Evolutionary conservation across 2,329 filamentous ascomycete species (phyloP).

Genomic region (Aspergillus sp.): DNA sequence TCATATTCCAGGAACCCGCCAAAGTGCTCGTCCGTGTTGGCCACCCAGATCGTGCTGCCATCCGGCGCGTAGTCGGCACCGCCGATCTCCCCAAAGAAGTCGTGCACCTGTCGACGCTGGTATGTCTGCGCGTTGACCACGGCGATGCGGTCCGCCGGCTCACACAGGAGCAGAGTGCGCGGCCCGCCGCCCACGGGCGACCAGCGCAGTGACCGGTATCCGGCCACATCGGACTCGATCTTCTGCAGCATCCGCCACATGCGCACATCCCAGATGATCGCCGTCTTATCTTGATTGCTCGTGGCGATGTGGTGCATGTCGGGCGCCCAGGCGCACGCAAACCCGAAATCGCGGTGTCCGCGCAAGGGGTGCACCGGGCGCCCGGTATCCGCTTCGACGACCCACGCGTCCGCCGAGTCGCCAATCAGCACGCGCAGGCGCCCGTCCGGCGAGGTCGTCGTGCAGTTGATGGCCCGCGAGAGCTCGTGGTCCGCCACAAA

Average conservation of each 20-base stretch:
- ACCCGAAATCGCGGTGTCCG: conserved; percentile 48
- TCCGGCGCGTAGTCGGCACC: conserved; percentile 47
- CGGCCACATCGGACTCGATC: conserved; percentile 47
- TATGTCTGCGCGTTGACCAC: conserved; percentile 49
- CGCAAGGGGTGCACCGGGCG: conserved; percentile 39
- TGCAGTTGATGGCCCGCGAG: conserved; percentile 47
- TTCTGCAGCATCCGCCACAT: conserved; percentile 43
- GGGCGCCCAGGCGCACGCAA: conserved; percentile 50
- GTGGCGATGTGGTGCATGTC: conserved; percentile 51
- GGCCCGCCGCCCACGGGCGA: conserved; percentile 48
- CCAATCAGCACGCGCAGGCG: conserved; percentile 49
- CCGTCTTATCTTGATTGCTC: conserved; percentile 49
- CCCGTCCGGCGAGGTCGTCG: conserved; percentile 46
- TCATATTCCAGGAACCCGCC: conserved; percentile 50
- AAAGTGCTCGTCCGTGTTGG: conserved; percentile 46
- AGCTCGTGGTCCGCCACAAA: conserved; percentile 42
- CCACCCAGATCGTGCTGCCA: conserved; percentile 45
- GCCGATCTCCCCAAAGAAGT: conserved; percentile 50
- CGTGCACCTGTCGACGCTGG: conserved; percentile 44
- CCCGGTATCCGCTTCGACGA: conserved; percentile 47
- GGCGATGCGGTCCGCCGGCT: conserved; percentile 48
- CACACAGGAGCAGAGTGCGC: conserved; percentile 45
- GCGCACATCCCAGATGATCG: conserved; percentile 50
- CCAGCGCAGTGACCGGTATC: conserved; percentile 47
- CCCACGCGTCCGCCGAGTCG: conserved; percentile 44